Evolutionary conservation across 805 yeast species (phyloP).

Genomic region (Barnettozyma vustinii): DNA sequence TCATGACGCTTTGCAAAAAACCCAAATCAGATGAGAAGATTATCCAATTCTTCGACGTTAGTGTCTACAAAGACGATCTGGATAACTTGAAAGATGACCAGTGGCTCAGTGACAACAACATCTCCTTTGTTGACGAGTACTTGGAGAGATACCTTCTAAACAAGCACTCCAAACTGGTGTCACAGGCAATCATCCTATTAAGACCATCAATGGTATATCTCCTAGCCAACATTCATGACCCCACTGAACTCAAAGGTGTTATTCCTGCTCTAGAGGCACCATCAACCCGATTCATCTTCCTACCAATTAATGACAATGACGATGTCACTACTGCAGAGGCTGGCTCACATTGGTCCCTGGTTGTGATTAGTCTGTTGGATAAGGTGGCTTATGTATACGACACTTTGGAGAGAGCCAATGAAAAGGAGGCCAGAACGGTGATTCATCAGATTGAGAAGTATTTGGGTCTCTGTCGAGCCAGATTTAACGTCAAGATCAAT

Average conservation of each 20-base stretch:
- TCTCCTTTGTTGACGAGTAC: constrained; percentile 57
- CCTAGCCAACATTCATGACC: constrained; percentile 48
- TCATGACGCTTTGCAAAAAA: constrained; percentile 12
- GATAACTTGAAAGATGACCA: constrained; percentile 54
- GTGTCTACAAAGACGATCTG: constrained; percentile 55
- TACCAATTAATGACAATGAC: constrained; percentile 65
- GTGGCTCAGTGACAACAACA: constrained; percentile 72
- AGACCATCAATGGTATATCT: constrained; percentile 64
- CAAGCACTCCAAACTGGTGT: constrained; percentile 22
- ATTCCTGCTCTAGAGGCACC: constrained; percentile 37
- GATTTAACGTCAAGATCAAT: constrained; percentile 21
- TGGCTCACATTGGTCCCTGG: constrained; percentile 75
- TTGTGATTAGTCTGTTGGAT: constrained; percentile 46
- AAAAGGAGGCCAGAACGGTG: constrained; percentile 17
- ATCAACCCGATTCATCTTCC: constrained; percentile 45
- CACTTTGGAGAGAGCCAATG: constrained; percentile 33
- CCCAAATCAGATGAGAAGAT: constrained; percentile 22
- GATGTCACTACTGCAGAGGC: constrained; percentile 54
- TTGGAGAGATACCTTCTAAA: constrained; percentile 33
- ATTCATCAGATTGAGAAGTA: constrained; percentile 22
- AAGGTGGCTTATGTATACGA: constrained; percentile 52
- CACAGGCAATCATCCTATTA: constrained; percentile 34
- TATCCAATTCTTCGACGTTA: constrained; percentile 49
- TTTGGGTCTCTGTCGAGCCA: constrained; percentile 7
- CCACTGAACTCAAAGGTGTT: constrained; percentile 36